A percentile compares a stretch with the other conserved stretches of the same genome.
Evolutionary conservation across 1,139 yeast species (phyloP).

Genomic region (Komagataea norvegica): DNA sequence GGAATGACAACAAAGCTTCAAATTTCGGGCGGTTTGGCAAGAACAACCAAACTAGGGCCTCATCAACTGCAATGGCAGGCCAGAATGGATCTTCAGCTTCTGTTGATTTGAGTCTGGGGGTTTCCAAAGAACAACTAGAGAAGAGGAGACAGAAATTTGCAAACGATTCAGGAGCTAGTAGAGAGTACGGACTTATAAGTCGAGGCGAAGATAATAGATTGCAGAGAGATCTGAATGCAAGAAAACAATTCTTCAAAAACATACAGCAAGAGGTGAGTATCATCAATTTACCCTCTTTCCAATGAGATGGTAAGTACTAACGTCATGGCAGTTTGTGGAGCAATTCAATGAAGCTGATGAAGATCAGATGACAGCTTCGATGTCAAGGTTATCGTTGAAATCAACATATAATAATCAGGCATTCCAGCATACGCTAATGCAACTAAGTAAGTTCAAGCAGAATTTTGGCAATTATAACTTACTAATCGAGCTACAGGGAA

Average conservation of each 20-base stretch:
- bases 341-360: conserved; percentile 4
- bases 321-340: conserved; percentile 2
- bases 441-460: conserved; percentile 23
- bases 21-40: no score
- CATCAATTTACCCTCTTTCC: not conserved
- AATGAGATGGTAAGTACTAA: not conserved
- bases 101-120: not conserved
- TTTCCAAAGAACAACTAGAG: conserved; percentile 11
- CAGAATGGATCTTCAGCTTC: not conserved
- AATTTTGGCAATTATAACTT: not conserved
- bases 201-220: conserved; percentile 54
- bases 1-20: no score
- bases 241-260: conserved; percentile 36
- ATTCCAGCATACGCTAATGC: conserved; percentile 30
- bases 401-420: conserved; percentile 9
- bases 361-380: not conserved
- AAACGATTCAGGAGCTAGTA: conserved; percentile 4
- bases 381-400: conserved; percentile 1
- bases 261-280: conserved; percentile 30
- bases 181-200: conserved; percentile 48
- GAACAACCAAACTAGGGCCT: no score
- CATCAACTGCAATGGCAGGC: not conserved
- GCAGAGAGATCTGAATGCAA: conserved; percentile 38
- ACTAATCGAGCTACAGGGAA: conserved; percentile 30
- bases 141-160: conserved; percentile 19